Evolutionary conservation across 192 early-diverging fungal genomes (phyloP), one percentile per base, ranked within the genome.

Genomic region (Coemansia interrupta): DNA sequence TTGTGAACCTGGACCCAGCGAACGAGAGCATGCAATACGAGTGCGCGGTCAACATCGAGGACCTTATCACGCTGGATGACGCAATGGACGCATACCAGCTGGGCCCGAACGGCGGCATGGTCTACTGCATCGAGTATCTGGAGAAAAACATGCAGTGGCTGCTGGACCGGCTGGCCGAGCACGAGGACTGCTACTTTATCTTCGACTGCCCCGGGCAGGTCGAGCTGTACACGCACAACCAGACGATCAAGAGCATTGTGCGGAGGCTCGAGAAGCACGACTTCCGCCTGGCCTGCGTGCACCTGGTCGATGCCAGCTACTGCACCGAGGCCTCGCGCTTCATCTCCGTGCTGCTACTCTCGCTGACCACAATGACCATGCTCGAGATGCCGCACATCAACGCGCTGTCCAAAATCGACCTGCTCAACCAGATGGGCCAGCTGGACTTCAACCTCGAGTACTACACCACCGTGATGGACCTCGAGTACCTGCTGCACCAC

Each of bases 1-100:
- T 99, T 23, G 88, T 99, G n/a, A 99, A 99, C 70, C 82, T 99
- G 42, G 96, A 99, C 68, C 94, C 96, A 9, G 96, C 95, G n/a
- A 96, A 95, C 63, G 96, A 97, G 15, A 68, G 83, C 58, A 80
- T 91, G 46, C 86, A 88, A 30, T 95, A 97, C 68, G 74, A 89
- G 26, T 90, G 92, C 44, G 80, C 88, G 30, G 80, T 85, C 17
- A 88, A 94, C 61, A 89, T 99, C 36, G 72, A 85, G 28, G 94
- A 99, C 39, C 81, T 99, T 17, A 94, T 99, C 47, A 91, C 92
- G 4, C 73, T 99, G 10, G 89, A 92, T 14, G 96, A 99, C 56
- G 92, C 91, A 4, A 93, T 96, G 89, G 87, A 92, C 13, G 87
- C 92, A 41, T 78, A 95, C 17, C 78, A 85, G 13, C 87, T 93